These are phyloP conservation scores for Magnaporthiopsis rhizophila DNA, from an alignment of 2,329 filamentous ascomycete genomes.

Conservation along the genomic window DNA sequence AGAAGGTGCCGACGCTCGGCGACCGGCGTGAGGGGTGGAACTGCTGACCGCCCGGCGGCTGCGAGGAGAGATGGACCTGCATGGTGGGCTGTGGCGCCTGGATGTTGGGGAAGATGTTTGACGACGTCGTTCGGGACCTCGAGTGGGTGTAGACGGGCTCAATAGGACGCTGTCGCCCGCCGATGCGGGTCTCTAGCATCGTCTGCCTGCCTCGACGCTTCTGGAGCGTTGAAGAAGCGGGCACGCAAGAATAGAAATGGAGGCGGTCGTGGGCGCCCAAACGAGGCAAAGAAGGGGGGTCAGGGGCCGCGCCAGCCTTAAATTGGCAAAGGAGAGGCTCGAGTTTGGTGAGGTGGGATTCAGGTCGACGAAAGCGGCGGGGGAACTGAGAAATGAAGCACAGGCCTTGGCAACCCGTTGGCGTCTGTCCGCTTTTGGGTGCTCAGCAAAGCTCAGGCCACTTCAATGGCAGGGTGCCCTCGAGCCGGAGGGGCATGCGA, in stretches of 20 bases:
- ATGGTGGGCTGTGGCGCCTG: conserved; percentile 21
- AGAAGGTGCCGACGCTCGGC: conserved; percentile 60
- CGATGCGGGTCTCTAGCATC: conserved; percentile 24
- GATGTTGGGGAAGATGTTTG: conserved; percentile 38
- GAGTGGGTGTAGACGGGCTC: conserved; percentile 42
- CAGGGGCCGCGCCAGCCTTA: neutral
- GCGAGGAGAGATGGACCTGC: conserved; percentile 20
- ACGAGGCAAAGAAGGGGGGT: no score
- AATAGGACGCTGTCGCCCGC: conserved; percentile 20
- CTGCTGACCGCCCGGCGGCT: conserved; percentile 21
- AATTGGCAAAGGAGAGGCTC: neutral
- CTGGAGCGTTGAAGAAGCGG: neutral
- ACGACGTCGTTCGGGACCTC: conserved; percentile 48
- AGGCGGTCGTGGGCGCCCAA: neutral
- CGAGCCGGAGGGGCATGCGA: neutral
- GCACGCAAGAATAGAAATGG: neutral
- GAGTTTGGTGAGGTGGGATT: neutral
- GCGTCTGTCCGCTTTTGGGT: neutral
- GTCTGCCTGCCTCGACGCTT: conserved; percentile 7
- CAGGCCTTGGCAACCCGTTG: neutral
- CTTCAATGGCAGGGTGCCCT: neutral
- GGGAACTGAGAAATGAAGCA: neutral
- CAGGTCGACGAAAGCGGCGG: neutral
- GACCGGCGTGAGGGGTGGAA: conserved; percentile 43
- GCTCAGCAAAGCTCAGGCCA: neutral